Base-by-base conservation (phyloP, 495 filamentous ascomycete genomes). In the Tuber aestivum region DNA sequence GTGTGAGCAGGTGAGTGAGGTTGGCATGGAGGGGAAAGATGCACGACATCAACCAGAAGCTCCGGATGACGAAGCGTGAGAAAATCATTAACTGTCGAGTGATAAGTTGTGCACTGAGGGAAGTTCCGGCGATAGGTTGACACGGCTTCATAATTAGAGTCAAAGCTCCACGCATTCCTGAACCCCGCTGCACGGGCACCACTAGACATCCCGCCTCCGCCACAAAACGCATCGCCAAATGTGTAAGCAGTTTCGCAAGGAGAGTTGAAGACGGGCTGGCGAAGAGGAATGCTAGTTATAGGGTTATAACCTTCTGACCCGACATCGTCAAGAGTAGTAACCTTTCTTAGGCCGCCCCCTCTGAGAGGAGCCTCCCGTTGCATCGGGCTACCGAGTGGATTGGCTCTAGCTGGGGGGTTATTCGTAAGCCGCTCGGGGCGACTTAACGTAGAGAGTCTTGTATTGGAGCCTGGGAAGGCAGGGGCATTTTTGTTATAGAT, bases 11-110 rank as follows among this genome's bases (percentile, higher is more conserved):
- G 89, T 0, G 92, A 96, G 83, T 91, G 97, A 10, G 88, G 89
- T 76, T 95, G 92, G 71, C 95, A 98, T 0, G 95, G 94, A 0
- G 93, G 93, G 0, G 92, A 95, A 0, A 95, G 83, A 74, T 97
- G 94, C 3, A 92, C 85, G 32, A 97, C 85, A 78, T 97, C 94
- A 0, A 93, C 88, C n/a, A 78, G 75, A 14, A 78, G 70, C 21
- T 37, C 80, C 35, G 85, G 72, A 72, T 84, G 75, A 18, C 79
- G 41, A 61, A 70, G 70, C 77, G n/a, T 23, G 70, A 85, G 9
- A 81, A 93, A 88, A 12, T 89, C 81, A 48, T 87, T 80, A 9
- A 88, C 87, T 2, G 86, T 83, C 32, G 85, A 80, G 2, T 85
- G 32, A 70, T 88, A 86, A 10, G 88, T 78, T 0, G 79, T 76